Conservation (phyloP, 345 rosid species). For the Diplotaxis tenuifolia region DNA sequence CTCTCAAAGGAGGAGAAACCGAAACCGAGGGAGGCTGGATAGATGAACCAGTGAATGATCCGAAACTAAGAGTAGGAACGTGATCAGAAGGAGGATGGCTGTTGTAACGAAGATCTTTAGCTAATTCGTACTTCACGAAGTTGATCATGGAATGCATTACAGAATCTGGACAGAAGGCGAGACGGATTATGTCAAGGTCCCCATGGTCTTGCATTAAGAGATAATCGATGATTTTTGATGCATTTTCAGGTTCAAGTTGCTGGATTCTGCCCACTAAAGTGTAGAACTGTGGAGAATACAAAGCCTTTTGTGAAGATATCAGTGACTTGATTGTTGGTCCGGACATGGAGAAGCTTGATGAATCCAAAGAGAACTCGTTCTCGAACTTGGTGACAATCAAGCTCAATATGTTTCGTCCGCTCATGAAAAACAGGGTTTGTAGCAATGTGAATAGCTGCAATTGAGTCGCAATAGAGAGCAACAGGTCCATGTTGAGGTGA, state of each 20-base stretch:
- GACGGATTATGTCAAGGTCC: slow-evolving; percentile 78
- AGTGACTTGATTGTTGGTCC: too few relatives aligned
- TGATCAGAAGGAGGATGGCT: slow-evolving; percentile 42
- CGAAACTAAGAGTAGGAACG: not conserved
- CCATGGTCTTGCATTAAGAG: slow-evolving; percentile 69
- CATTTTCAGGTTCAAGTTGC: slow-evolving; percentile 78
- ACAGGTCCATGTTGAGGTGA: too few relatives aligned
- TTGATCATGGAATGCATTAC: slow-evolving; percentile 54
- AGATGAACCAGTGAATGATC: slow-evolving; percentile 12
- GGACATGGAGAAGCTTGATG: too few relatives aligned
- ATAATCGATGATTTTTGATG: slow-evolving; percentile 78
- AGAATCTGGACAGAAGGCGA: slow-evolving; percentile 78
- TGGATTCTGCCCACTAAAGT: slow-evolving; percentile 85
- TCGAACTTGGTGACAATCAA: too few relatives aligned
- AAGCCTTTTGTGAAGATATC: too few relatives aligned
- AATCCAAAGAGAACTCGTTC: too few relatives aligned
- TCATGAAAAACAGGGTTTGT: too few relatives aligned
- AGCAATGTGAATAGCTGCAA: too few relatives aligned
- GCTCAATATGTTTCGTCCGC: too few relatives aligned
- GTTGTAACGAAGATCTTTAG: slow-evolving; percentile 15
- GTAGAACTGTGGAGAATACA: too few relatives aligned
- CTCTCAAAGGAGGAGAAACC: slow-evolving; percentile 34
- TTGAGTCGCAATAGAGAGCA: too few relatives aligned
- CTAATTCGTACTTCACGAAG: slow-evolving; percentile 63
- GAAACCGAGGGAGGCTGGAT: slow-evolving; percentile 2